Conservation (phyloP, 768 basidiomycete genomes). For the Mycena belliarum region DNA sequence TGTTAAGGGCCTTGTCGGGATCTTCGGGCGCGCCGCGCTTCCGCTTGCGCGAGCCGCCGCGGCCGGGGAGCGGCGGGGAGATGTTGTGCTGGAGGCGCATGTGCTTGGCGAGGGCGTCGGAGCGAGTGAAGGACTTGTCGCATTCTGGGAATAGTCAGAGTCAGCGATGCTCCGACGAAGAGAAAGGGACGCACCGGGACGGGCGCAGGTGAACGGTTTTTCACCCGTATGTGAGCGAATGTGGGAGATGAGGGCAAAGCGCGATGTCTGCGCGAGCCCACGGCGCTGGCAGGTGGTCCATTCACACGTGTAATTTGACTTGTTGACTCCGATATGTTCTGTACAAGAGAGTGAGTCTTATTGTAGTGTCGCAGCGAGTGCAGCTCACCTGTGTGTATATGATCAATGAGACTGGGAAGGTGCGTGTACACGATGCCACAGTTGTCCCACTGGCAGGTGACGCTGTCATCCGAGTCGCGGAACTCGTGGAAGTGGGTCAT, state of each 20-base stretch:
- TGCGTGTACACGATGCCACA: constrained; percentile 76
- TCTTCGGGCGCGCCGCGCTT: constrained; percentile 59
- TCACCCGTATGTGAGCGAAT: constrained; percentile 93
- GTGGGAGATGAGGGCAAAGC: constrained; percentile 90
- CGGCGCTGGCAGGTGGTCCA: constrained; percentile 82
- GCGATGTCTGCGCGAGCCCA: constrained; percentile 82
- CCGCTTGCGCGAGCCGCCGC: constrained; percentile 70
- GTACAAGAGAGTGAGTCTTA: constrained; percentile 12
- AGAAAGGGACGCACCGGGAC: constrained; percentile 60
- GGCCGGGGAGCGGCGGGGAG: constrained; percentile 68
- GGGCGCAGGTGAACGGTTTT: constrained; percentile 84
- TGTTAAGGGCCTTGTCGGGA: constrained; percentile 25
- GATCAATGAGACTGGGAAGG: constrained; percentile 74
- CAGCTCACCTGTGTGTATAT: constrained; percentile 76
- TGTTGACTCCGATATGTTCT: constrained; percentile 85
- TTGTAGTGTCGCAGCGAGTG: neutral
- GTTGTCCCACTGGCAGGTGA: constrained; percentile 82
- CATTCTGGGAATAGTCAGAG: constrained; percentile 65
- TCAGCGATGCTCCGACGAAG: constrained; percentile 8
- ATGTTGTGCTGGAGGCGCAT: constrained; percentile 88
- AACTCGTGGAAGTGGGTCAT: constrained; percentile 20
- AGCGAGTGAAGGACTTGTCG: constrained; percentile 92
- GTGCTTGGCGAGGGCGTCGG: constrained; percentile 91
- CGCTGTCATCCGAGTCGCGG: constrained; percentile 51
- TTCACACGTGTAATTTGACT: constrained; percentile 86